Conservation (phyloP, 139 green algal species). For the Pleodorina starrii region DNA sequence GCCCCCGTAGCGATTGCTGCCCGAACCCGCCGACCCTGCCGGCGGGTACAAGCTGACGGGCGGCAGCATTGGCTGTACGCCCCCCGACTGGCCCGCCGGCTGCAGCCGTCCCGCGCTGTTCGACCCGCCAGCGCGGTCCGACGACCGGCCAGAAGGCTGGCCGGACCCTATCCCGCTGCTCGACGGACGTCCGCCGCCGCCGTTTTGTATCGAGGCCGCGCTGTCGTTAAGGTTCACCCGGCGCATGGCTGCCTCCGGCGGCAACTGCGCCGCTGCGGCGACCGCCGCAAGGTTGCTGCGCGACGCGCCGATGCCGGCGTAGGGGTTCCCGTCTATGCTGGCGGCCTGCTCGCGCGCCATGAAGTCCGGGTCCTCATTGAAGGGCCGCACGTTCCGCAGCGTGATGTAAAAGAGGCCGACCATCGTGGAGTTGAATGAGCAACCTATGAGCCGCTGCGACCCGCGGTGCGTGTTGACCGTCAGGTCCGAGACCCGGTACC, state of each 20-base stretch:
- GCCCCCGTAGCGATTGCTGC: slow-evolving; percentile 34
- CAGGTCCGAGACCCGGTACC: slow-evolving; percentile 66
- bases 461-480: slow-evolving; percentile 61
- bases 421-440: slow-evolving; percentile 65
- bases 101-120: not conserved
- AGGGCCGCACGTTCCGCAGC: slow-evolving; percentile 59
- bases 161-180: slow-evolving; percentile 1
- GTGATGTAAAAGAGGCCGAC: slow-evolving; percentile 74
- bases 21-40: not conserved
- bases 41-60: slow-evolving; percentile 8
- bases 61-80: not conserved
- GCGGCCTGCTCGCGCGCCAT: slow-evolving; percentile 3
- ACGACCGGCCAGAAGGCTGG: not conserved
- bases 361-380: slow-evolving; percentile 43
- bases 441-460: slow-evolving; percentile 66
- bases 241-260: slow-evolving; percentile 8
- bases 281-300: not conserved
- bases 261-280: slow-evolving; percentile 31
- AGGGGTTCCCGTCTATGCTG: slow-evolving; percentile 34
- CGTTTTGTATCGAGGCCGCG: not conserved
- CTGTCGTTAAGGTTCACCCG: not conserved
- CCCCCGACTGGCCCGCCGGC: not conserved
- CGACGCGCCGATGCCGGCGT: not conserved
- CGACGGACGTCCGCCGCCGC: not conserved
- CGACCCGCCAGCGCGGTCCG: not conserved